phyloP scores from a whole-genome alignment of 2,329 filamentous ascomycete genomes.

The Teratosphaeriaceae sp. region DNA sequence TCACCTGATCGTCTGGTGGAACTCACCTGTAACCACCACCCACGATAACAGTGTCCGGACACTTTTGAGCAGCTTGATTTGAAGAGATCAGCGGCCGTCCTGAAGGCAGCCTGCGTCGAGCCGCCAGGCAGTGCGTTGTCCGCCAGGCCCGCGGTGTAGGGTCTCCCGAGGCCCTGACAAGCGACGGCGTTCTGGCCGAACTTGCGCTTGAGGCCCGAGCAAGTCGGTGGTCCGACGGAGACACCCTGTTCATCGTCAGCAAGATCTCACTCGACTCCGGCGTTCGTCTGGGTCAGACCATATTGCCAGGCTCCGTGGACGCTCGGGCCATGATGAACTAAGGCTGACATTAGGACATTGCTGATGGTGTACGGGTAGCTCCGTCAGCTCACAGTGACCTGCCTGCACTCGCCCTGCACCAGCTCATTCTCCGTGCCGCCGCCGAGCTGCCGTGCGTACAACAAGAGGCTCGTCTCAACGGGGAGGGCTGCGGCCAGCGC shows the following conservation, averaged over 20 bases:
- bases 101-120: slow-evolving; percentile 8
- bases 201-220: slow-evolving; percentile 17
- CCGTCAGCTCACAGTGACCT: neutral
- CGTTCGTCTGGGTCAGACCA: neutral
- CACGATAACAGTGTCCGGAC: slow-evolving; percentile 22
- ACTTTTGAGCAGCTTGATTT: slow-evolving; percentile 18
- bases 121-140: slow-evolving; percentile 18
- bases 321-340: neutral
- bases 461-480: neutral
- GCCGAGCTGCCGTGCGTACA: neutral
- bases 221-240: slow-evolving; percentile 21
- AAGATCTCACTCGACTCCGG: neutral
- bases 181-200: slow-evolving; percentile 16
- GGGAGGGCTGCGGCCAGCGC: neutral
- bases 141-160: slow-evolving; percentile 15
- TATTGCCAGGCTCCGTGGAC: neutral
- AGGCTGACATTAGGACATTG: neutral
- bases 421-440: neutral
- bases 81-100: slow-evolving; percentile 5
- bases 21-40: slow-evolving; percentile 21
- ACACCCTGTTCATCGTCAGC: slow-evolving; percentile 12
- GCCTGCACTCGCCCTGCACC: neutral
- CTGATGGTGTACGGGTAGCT: neutral
- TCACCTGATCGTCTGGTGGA: no score
- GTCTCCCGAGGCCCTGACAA: slow-evolving; percentile 24